Percentiles rank a stretch among this genome's conserved stretches.
phyloP scores from a whole-genome alignment of 257 asterid species.

The Capsicum pubescens region DNA sequence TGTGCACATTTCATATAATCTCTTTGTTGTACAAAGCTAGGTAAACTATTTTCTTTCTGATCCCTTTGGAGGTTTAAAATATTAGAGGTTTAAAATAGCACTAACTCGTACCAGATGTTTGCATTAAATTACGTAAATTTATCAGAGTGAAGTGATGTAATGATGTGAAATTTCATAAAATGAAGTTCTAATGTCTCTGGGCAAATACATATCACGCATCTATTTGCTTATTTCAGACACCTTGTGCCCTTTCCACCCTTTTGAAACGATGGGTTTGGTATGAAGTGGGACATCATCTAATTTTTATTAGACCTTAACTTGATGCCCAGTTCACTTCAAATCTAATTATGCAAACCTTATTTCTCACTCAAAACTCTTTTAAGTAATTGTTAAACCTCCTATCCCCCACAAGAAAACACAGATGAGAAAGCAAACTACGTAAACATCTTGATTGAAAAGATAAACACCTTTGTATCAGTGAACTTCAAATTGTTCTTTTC shows the following conservation, averaged over 20 bases:
- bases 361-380: slow-evolving; percentile 37
- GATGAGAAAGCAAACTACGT: slow-evolving; percentile 6
- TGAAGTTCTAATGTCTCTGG: no score
- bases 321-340: slow-evolving; percentile 44
- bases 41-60: not conserved
- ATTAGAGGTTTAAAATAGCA: not conserved
- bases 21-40: not conserved
- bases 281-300: slow-evolving; percentile 2
- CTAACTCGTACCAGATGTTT: no score
- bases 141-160: no score
- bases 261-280: not conserved
- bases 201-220: not conserved
- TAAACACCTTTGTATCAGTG: not conserved
- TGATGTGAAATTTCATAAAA: no score
- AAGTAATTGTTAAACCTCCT: slow-evolving; percentile 2
- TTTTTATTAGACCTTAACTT: slow-evolving; percentile 31
- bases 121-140: no score
- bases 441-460: not conserved
- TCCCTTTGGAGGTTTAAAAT: not conserved
- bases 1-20: not conserved
- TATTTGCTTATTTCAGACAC: not conserved
- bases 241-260: not conserved
- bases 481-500: not conserved
- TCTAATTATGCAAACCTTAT: slow-evolving; percentile 55
- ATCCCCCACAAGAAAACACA: not conserved